Percentiles rank a stretch among this genome's conserved stretches.
These are phyloP conservation scores for Saccharomycopsis microspora DNA, from an alignment of 805 yeast genomes.

Conservation along the genomic window DNA sequence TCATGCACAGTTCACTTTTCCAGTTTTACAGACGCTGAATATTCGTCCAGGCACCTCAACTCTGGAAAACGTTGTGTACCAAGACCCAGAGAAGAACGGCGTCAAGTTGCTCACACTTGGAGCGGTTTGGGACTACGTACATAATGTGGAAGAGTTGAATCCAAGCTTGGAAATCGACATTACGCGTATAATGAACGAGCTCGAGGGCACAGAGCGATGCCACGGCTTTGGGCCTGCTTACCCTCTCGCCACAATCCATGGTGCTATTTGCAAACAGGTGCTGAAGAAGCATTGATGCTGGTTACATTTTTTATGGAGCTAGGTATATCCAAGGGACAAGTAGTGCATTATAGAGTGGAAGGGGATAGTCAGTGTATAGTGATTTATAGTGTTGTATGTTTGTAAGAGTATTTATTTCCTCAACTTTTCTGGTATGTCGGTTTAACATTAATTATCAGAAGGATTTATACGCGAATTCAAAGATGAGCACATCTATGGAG, in stretches of 20 bases:
- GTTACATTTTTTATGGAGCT: no score
- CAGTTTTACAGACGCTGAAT: not conserved
- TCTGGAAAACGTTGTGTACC: slow-evolving; percentile 17
- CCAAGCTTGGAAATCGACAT: slow-evolving; percentile 43
- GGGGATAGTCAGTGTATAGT: no score
- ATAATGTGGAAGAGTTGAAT: slow-evolving; percentile 34
- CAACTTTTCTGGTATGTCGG: no score
- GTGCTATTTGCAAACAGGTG: slow-evolving; percentile 1
- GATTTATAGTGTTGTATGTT: no score
- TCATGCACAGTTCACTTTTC: slow-evolving; percentile 8
- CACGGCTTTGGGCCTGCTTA: slow-evolving; percentile 53
- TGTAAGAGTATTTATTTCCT: no score
- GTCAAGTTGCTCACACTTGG: slow-evolving; percentile 53
- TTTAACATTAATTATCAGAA: no score
- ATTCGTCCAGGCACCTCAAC: not conserved
- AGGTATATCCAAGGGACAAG: no score
- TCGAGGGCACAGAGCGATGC: slow-evolving; percentile 63
- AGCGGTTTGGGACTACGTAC: slow-evolving; percentile 76
- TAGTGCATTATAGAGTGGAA: no score
- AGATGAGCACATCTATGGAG: no score
- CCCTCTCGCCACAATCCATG: slow-evolving; percentile 1
- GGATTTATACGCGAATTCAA: no score
- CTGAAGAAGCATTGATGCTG: not conserved
- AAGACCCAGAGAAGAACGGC: slow-evolving; percentile 18
- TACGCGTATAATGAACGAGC: slow-evolving; percentile 40